phyloP scores from a whole-genome alignment of 768 basidiomycete genomes.

The Mycena crocata region DNA sequence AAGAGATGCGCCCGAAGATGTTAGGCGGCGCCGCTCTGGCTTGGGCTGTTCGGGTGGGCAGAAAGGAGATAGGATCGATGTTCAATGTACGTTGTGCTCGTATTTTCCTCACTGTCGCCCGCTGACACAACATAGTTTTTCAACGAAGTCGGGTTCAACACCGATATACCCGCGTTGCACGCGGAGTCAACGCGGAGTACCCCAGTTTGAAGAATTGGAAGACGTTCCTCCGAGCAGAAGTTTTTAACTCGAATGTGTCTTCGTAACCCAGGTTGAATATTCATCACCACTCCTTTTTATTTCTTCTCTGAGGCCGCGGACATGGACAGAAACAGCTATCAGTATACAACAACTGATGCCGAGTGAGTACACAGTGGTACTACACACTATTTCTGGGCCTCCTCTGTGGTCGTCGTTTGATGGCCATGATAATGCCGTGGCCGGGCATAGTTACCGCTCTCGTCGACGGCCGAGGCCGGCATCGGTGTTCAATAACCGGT shows the following conservation, averaged over 20 bases:
- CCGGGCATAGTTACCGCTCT: too few relatives aligned
- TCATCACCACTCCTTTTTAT: neutral
- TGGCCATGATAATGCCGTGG: too few relatives aligned
- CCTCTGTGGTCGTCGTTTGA: too few relatives aligned
- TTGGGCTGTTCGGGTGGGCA: conserved; percentile 6
- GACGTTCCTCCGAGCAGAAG: conserved; percentile 21
- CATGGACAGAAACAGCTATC: too few relatives aligned
- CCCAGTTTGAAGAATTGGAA: conserved; percentile 29
- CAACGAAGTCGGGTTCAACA: conserved; percentile 28
- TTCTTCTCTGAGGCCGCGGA: neutral
- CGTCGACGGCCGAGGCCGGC: too few relatives aligned
- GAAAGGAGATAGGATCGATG: conserved; percentile 29
- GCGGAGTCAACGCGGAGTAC: too few relatives aligned
- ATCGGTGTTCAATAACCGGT: too few relatives aligned
- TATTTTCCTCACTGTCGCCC: neutral
- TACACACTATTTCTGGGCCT: too few relatives aligned
- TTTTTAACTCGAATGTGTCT: neutral
- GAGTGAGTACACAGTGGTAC: too few relatives aligned
- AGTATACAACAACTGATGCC: too few relatives aligned
- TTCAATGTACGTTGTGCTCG: conserved; percentile 20
- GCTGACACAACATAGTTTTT: conserved; percentile 6
- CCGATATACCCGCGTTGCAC: conserved; percentile 24
- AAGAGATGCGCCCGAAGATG: conserved; percentile 18
- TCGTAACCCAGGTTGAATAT: too few relatives aligned
- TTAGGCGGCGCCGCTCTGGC: conserved; percentile 8